Conservation (phyloP, 257 asterid species). For the Solanum bukasovii region DNA sequence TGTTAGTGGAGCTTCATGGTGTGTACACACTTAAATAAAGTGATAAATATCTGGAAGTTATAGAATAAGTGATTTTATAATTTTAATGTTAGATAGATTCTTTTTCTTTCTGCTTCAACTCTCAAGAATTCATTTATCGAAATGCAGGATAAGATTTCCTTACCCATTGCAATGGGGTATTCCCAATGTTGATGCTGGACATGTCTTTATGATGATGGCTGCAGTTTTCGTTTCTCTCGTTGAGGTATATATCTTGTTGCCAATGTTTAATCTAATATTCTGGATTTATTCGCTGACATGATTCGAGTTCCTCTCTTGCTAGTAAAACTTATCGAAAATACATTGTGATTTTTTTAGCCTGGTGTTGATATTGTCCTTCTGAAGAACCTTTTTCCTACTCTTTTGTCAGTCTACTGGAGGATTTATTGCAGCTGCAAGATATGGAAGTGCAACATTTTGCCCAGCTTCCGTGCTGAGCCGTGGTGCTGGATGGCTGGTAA, state of each 20-base stretch:
- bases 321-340: not conserved
- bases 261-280: not conserved
- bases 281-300: not conserved
- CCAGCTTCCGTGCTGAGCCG: conserved; percentile 82
- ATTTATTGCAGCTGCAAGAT: conserved; percentile 79
- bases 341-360: not conserved
- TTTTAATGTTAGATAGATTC: not conserved
- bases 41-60: not conserved
- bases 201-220: conserved; percentile 26
- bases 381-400: not conserved
- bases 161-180: conserved; percentile 45
- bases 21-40: not conserved
- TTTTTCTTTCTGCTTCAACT: not conserved
- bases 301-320: not conserved
- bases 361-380: not conserved
- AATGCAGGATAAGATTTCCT: conserved; percentile 41
- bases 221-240: conserved; percentile 27
- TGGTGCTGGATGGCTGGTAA: conserved; percentile 95
- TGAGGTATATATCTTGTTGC: not conserved
- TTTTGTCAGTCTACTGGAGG: conserved; percentile 72
- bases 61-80: not conserved
- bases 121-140: not conserved
- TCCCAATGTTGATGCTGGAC: conserved; percentile 20
- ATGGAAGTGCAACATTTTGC: conserved; percentile 62
- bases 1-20: conserved; percentile 75